Conservation (phyloP, 306 rosid species). For the Cucumis melo region DNA sequence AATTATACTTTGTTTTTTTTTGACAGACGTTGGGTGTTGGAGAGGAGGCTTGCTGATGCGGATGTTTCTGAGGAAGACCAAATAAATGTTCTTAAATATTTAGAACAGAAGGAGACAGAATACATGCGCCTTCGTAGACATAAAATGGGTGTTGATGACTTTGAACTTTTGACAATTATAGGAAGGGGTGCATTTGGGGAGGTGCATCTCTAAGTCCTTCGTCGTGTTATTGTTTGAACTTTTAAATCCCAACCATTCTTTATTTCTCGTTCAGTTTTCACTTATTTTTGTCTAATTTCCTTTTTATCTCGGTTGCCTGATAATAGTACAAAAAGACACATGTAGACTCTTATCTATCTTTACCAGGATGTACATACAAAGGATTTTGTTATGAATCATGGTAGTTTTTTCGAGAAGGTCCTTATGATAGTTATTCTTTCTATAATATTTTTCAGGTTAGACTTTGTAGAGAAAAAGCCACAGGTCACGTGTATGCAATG, state of each 20-base stretch:
- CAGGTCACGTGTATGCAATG: slow-evolving; percentile 82
- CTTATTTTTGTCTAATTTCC: background rate
- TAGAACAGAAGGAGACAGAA: slow-evolving; percentile 82
- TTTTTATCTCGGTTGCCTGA: background rate
- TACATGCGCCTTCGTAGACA: slow-evolving; percentile 73
- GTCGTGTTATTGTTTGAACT: background rate
- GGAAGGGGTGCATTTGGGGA: slow-evolving; percentile 95
- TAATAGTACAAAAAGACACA: background rate
- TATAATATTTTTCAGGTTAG: slow-evolving; percentile 43
- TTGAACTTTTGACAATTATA: slow-evolving; percentile 66
- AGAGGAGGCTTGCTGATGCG: slow-evolving; percentile 85
- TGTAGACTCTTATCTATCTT: background rate
- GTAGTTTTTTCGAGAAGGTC: background rate
- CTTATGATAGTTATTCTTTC: background rate
- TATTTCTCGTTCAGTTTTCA: background rate
- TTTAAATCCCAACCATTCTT: background rate
- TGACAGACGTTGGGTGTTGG: slow-evolving; percentile 58
- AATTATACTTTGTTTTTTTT: background rate
- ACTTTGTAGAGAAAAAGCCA: slow-evolving; percentile 63
- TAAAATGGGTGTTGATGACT: slow-evolving; percentile 90
- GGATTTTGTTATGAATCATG: background rate
- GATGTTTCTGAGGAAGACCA: slow-evolving; percentile 77
- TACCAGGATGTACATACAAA: background rate
- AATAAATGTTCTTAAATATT: slow-evolving; percentile 51
- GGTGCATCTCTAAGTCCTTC: slow-evolving; percentile 24